A percentile compares a stretch with the other conserved stretches of the same genome.
These are phyloP conservation scores for Alternaria arborescens DNA, from an alignment of 2,329 filamentous ascomycete species.

Conservation along the genomic window DNA sequence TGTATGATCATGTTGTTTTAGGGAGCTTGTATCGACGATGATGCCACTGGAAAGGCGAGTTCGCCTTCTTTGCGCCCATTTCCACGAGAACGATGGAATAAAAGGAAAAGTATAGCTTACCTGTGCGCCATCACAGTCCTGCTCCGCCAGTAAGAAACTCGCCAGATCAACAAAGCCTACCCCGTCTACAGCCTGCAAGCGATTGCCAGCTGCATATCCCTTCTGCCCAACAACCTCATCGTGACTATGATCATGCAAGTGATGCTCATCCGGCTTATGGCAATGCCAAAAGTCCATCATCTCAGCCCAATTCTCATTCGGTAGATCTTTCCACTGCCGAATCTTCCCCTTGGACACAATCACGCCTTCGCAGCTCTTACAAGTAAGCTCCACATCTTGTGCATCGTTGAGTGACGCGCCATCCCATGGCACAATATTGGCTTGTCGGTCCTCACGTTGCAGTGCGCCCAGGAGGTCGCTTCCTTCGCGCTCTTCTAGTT, in stretches of 20 bases:
- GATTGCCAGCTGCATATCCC: slow-evolving; percentile 84
- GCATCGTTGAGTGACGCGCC: slow-evolving; percentile 45
- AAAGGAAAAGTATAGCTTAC: slow-evolving; percentile 46
- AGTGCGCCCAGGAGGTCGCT: slow-evolving; percentile 39
- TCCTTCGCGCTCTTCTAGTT: slow-evolving; percentile 56
- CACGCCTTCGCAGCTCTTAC: slow-evolving; percentile 36
- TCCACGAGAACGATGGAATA: background rate
- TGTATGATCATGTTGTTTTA: slow-evolving; percentile 54
- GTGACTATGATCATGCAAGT: slow-evolving; percentile 61
- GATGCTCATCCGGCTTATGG: slow-evolving; percentile 80
- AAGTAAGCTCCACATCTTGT: slow-evolving; percentile 31
- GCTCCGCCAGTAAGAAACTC: slow-evolving; percentile 74
- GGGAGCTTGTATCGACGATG: slow-evolving; percentile 68
- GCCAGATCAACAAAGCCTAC: slow-evolving; percentile 83
- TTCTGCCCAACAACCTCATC: slow-evolving; percentile 50
- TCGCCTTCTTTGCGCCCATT: slow-evolving; percentile 66
- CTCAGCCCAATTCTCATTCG: slow-evolving; percentile 97
- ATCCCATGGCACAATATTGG: slow-evolving; percentile 56
- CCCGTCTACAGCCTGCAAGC: slow-evolving; percentile 70
- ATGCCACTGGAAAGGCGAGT: slow-evolving; percentile 57
- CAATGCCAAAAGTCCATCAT: slow-evolving; percentile 99
- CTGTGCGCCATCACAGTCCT: slow-evolving; percentile 67
- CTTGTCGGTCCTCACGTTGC: slow-evolving; percentile 43
- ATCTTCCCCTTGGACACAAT: slow-evolving; percentile 31
- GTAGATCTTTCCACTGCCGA: slow-evolving; percentile 84